Conservation (phyloP, 108 stramenopile species). For the Nitzschia sp. region DNA sequence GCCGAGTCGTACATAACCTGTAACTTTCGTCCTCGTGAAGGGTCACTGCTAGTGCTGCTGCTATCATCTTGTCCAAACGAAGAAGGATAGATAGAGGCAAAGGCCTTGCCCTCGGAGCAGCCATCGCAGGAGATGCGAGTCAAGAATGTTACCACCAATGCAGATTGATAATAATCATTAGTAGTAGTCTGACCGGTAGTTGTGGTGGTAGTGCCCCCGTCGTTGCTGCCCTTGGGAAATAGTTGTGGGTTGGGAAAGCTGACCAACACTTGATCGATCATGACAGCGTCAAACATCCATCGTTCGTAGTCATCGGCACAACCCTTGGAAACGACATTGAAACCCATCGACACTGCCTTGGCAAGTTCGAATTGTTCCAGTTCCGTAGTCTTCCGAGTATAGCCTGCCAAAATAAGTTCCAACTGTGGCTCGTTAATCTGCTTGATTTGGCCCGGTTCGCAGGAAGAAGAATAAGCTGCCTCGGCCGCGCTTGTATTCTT, state of each 20-base stretch:
- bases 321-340: background rate
- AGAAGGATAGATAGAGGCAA: background rate
- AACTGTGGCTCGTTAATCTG: background rate
- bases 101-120: background rate
- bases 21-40: no score
- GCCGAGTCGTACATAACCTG: no score
- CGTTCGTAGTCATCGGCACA: background rate
- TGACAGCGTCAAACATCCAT: background rate
- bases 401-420: background rate
- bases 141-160: background rate
- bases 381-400: background rate
- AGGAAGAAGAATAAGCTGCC: no score
- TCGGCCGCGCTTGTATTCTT: background rate
- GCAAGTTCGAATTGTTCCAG: background rate
- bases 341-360: background rate
- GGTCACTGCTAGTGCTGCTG: no score
- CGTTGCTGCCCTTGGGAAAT: background rate
- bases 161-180: background rate
- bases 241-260: background rate
- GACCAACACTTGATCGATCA: background rate
- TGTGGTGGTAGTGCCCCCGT: no score
- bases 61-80: background rate
- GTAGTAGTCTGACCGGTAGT: no score
- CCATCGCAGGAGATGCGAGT: background rate
- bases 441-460: no score